A percentile compares a stretch with the other conserved stretches of the same genome.
phyloP scores from a whole-genome alignment of 2,329 filamentous ascomycete species.

The Colletotrichum aenigma region DNA sequence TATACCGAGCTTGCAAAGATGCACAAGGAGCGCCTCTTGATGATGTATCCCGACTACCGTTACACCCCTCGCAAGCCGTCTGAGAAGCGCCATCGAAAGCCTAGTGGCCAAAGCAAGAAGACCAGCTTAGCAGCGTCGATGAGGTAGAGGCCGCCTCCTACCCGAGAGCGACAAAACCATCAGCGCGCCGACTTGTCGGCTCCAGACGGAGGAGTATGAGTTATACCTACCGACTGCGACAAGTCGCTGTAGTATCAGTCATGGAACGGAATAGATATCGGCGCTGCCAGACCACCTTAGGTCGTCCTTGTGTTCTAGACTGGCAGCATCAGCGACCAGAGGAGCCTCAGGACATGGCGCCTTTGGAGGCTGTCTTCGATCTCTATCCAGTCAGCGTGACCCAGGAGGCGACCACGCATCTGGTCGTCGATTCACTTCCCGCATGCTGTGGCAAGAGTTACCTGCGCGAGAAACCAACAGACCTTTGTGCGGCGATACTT shows the following conservation, averaged over 20 bases:
- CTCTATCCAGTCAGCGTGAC: neutral
- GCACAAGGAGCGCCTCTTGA: conserved; percentile 26
- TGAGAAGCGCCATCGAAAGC: conserved; percentile 23
- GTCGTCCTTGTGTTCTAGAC: neutral
- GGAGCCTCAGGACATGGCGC: neutral
- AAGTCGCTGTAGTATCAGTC: neutral
- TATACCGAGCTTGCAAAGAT: conserved; percentile 25
- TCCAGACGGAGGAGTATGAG: neutral
- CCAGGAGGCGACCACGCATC: neutral
- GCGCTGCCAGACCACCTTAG: neutral
- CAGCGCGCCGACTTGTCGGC: neutral
- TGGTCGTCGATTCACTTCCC: neutral
- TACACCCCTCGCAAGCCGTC: conserved; percentile 39
- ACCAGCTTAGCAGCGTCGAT: neutral
- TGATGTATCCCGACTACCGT: conserved; percentile 39
- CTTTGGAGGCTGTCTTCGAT: neutral
- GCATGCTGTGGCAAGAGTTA: neutral
- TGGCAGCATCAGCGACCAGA: neutral
- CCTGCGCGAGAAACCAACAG: neutral
- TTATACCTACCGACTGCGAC: neutral
- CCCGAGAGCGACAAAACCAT: neutral
- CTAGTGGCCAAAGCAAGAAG: neutral
- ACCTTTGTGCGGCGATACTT: neutral
- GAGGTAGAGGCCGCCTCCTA: neutral
- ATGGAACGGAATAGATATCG: neutral